phyloP scores from a whole-genome alignment of 208 protist species.

The Acanthamoeba healyi region DNA sequence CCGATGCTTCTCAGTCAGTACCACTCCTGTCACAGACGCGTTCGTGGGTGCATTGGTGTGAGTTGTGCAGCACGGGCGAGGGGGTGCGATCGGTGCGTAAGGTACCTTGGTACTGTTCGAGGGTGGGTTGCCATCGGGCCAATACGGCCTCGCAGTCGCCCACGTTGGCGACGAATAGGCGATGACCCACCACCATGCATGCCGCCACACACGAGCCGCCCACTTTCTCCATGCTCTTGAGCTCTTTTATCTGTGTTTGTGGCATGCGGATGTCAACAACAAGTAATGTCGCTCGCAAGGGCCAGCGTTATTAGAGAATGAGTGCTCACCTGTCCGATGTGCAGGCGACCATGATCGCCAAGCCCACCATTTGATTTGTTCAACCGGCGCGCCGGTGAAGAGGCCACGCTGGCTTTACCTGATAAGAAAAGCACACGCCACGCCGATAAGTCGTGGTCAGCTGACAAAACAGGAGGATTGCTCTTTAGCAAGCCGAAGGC shows the following conservation, averaged over 20 bases:
- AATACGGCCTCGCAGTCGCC: constrained; percentile 40
- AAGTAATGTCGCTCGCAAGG: not conserved
- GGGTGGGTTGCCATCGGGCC: not conserved
- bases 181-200: constrained; percentile 15
- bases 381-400: not conserved
- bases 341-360: not conserved
- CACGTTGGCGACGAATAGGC: constrained; percentile 13
- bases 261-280: too few relatives aligned
- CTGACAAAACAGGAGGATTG: too few relatives aligned
- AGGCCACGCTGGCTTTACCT: not conserved
- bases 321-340: not conserved
- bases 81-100: too few relatives aligned
- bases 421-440: not conserved
- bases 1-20: constrained; percentile 9
- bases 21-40: not conserved
- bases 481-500: too few relatives aligned
- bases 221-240: constrained; percentile 37
- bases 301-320: not conserved
- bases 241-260: not conserved
- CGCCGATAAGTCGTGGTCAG: too few relatives aligned
- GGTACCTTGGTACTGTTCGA: constrained; percentile 20
- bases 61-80: not conserved
- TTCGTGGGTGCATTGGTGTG: not conserved
- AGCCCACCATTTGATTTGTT: not conserved
- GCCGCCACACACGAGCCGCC: not conserved